Evolutionary conservation across 352 stramenopile species (phyloP).

Genomic region (Phytopythium cucurbitacearum): DNA sequence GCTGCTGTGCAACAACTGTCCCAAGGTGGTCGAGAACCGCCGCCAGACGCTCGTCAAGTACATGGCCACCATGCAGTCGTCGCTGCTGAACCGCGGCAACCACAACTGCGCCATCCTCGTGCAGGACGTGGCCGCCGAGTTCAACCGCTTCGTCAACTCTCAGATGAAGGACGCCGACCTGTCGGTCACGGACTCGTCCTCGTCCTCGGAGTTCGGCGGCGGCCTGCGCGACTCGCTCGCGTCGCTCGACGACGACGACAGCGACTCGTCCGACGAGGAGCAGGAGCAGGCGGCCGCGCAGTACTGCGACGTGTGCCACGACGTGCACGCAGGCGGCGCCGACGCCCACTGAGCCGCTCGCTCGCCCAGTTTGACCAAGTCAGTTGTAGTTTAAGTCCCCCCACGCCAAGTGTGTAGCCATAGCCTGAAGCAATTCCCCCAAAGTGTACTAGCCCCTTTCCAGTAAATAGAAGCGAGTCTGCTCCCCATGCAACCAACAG

Average conservation of each 20-base stretch:
- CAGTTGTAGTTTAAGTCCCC: too few relatives aligned
- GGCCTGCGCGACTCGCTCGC: constrained; percentile 18
- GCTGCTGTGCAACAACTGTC: constrained; percentile 32
- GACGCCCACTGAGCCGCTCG: not conserved
- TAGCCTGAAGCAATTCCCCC: too few relatives aligned
- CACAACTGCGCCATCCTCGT: constrained; percentile 27
- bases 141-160: constrained; percentile 32
- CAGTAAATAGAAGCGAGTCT: too few relatives aligned
- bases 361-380: too few relatives aligned
- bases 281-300: constrained; percentile 4
- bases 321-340: constrained; percentile 3
- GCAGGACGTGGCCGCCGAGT: constrained; percentile 23
- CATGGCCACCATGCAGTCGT: constrained; percentile 30
- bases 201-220: constrained; percentile 22
- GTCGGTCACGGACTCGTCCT: constrained; percentile 14
- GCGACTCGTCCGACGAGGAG: constrained; percentile 17
- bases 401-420: too few relatives aligned
- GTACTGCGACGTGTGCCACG: constrained; percentile 25
- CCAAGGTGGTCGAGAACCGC: constrained; percentile 22
- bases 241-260: constrained; percentile 9
- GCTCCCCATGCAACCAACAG: too few relatives aligned
- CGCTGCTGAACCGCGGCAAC: constrained; percentile 33
- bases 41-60: constrained; percentile 32
- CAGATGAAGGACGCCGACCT: constrained; percentile 26
- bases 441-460: too few relatives aligned